Base-by-base conservation (phyloP, 768 basidiomycete species). In the Russula sp. region DNA sequence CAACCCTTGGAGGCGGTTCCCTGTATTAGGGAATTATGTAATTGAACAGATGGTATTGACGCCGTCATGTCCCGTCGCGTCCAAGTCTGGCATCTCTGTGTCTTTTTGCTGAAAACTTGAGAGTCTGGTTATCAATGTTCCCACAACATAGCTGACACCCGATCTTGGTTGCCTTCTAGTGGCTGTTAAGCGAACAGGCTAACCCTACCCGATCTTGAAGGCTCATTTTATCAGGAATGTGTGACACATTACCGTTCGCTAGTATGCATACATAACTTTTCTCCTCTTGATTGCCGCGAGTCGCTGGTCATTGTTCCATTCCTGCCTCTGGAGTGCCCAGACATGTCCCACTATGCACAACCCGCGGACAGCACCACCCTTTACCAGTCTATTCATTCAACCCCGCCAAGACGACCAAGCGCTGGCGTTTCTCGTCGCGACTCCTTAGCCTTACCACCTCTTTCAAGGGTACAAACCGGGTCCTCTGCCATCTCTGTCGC, bases 341-440 rank as follows among this genome's bases (percentile, higher is more conserved):
- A 53, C 39, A 68, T 68, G 67, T 59, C 64, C 42, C 61, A 27
- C 44, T 53, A 57, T 58, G 39, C 52, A 22, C 22, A 44, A 31
- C 32, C 57, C n/a, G 54, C 31, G 5, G 62, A 68, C 47, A 44
- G 60, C 59, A 55, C 59, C 47, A 45, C 63, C 42, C 61, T 58
- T 57, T 64, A 68, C 47, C 65, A 63, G 20, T 60, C 61, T 35
- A 39, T 59, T 55, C 57, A 54, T 59, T 60, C 66, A 37, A 61
- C 55, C 9, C 55, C 66, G 16, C 67, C 56, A 39, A 63, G 56
- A 50, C 60, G 65, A 58, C 55, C 57, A 40, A 53, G 57, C 66
- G 66, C 66, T 34, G 57, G 62, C 66, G 67, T 62, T 63, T 53
- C 48, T 55, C 61, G 61, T 61, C 51, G 18, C 44, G 63, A 64